Percentiles rank a stretch among this genome's conserved stretches.
phyloP scores from a whole-genome alignment of 768 basidiomycete species.

The Trametes coccinea region DNA sequence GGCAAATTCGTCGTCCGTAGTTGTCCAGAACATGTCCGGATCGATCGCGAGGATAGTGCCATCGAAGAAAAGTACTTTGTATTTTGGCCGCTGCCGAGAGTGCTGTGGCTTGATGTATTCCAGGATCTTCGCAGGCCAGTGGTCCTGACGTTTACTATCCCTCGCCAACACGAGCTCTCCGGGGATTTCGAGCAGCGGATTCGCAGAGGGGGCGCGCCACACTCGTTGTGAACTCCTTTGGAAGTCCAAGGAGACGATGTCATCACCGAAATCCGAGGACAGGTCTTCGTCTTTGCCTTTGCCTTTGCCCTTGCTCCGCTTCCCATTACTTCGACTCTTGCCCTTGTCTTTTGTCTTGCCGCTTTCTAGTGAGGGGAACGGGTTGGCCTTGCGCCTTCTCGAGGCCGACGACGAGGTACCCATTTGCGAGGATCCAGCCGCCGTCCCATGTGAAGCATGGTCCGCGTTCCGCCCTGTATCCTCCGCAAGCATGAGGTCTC shows the following conservation, averaged over 20 bases:
- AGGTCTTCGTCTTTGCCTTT: neutral
- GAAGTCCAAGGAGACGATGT: neutral
- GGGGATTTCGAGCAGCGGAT: constrained; percentile 56
- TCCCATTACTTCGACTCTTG: neutral
- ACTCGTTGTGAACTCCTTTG: neutral
- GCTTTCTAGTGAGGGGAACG: neutral
- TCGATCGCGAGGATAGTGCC: constrained; percentile 41
- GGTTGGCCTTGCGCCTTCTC: neutral
- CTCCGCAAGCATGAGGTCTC: constrained; percentile 45
- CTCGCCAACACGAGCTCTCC: constrained; percentile 67
- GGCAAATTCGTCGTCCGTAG: constrained; percentile 59
- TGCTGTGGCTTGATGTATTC: constrained; percentile 48
- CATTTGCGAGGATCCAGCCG: neutral
- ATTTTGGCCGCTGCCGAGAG: constrained; percentile 44
- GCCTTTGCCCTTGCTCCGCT: neutral
- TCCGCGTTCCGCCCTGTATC: constrained; percentile 46
- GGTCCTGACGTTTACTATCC: constrained; percentile 38
- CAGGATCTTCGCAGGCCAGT: constrained; percentile 71
- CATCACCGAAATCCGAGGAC: neutral
- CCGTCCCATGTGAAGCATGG: constrained; percentile 40
- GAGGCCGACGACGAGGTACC: neutral
- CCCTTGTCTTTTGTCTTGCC: neutral
- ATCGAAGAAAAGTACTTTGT: constrained; percentile 63
- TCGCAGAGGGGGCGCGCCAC: constrained; percentile 47
- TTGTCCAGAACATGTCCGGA: constrained; percentile 57